Evolutionary conservation across 2,329 filamentous ascomycete species (phyloP).

Genomic region (Xylaria multiplex): DNA sequence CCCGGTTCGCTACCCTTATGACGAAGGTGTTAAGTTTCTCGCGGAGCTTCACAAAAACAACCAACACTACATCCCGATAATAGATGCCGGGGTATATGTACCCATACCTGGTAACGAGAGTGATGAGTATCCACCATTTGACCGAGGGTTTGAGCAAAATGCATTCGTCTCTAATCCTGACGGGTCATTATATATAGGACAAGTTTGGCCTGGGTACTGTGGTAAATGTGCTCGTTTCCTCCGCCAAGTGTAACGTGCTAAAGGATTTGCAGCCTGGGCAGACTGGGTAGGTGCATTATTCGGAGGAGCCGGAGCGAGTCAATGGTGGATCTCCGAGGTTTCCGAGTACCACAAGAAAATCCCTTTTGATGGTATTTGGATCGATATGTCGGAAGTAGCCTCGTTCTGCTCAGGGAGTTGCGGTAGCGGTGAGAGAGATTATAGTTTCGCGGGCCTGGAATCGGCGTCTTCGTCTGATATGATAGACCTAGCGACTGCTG

Average conservation of each 20-base stretch:
- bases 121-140: constrained; percentile 71
- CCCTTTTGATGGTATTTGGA: constrained; percentile 65
- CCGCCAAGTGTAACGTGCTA: constrained; percentile 6
- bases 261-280: constrained; percentile 63
- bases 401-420: constrained; percentile 78
- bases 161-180: constrained; percentile 67
- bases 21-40: constrained; percentile 69
- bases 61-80: constrained; percentile 78
- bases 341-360: constrained; percentile 63
- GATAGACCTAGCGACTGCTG: not conserved
- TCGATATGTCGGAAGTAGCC: constrained; percentile 68
- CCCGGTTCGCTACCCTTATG: constrained; percentile 64
- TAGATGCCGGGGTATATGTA: constrained; percentile 76
- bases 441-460: constrained; percentile 29
- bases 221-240: constrained; percentile 38
- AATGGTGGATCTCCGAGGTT: constrained; percentile 76
- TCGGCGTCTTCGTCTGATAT: not conserved
- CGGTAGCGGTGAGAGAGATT: constrained; percentile 65
- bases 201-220: constrained; percentile 79
- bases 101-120: constrained; percentile 75
- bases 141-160: constrained; percentile 67
- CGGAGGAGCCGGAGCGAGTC: constrained; percentile 69
- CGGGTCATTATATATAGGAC: constrained; percentile 65
- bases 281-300: constrained; percentile 74
- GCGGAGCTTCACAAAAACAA: constrained; percentile 69